Evolutionary conservation across 2,329 filamentous ascomycete species (phyloP), one percentile per base, ranked within the genome.

Genomic region (Trichoderma brevicompactum): DNA sequence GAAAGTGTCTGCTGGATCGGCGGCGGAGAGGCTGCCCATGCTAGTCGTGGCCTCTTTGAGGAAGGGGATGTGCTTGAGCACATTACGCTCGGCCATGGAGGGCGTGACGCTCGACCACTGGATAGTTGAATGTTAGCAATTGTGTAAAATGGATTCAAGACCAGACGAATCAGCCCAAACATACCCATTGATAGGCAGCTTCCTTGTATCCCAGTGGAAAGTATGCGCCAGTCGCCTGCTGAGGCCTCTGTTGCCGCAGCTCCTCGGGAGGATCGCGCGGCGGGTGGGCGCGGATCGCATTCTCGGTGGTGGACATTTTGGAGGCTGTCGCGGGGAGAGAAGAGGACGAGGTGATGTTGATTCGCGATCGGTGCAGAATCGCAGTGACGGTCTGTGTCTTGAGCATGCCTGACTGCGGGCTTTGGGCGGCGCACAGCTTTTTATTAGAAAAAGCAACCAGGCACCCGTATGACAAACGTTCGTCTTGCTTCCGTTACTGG

Each of bases 201-300:
- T 97, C 93, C 73, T 94, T 95, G 80, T 97, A 97, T 56, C 93
- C 89, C 23, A 98, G 80, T 2, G 95, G 94, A 70, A 99, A 98
- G 77, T 85, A 89, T 1, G 73, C 73, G 43, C 77, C 74, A 1
- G 74, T 72, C 23, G 73, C 72, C 34, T 72, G 68, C 50, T 73
- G 68, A 46, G 73, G 69, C 61, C 73, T 73, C 12, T 73, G 71
- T 41, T 72, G 73, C 28, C 66, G 66, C 15, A 68, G 43, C 61
- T 72, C 69, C 52, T 71, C 68, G 15, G 71, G 65, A 1, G 64
- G 64, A 15, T 53, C 48, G 12, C 36, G 62, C 23, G 65, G 53
- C 56, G 67, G 68, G 41, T 63, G 68, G 32, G 64, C 68, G 48
- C 72, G 69, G 54, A 75, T 68, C 2, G 72, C 66, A 54, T 71